Evolutionary conservation across 768 basidiomycete species (phyloP), one percentile per base, ranked within the genome.

Genomic region (Leccinellum luteum): DNA sequence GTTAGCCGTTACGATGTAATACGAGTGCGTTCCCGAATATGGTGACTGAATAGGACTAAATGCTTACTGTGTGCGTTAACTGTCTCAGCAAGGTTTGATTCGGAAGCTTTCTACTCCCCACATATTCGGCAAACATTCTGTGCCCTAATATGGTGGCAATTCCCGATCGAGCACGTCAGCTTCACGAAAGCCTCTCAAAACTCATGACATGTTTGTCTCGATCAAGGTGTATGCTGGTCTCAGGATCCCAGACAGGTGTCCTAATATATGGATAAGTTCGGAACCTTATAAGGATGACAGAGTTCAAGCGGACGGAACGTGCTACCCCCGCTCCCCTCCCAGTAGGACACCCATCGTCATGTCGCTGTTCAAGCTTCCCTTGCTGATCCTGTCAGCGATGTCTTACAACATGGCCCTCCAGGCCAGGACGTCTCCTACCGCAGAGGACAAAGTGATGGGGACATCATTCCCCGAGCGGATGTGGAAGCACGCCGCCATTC

Each of bases 391-490:
- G 4, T 64, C 63, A 9, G 54, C 63, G 0, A 6, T 51, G 2
- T 56, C 34, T 9, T 65, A 44, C 17, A 56, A 65, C 17, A 4
- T 56, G 6, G 56, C 49, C 25, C 48, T 61, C 7, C 13, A 17
- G 0, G 6, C 4, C 4, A 13, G 52, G 1, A 2, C 51, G 1
- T 12, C 34, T 3, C 23, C 30, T 12, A 8, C 49, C 7, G 17
- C 51, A 0, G 56, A 54, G 15, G 63, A 65, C n/a, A 53, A 35
- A 8, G 6, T 65, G 6, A 55, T 56, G 25, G 44, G 43, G 14
- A 34, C 48, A 9, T 48, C 59, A 6, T n/a, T 25, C 1, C 54
- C 35, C 5, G 59, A 64, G 34, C 35, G 31, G 12, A 28, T 57
- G 14, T 64, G 62, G 63, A 21, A 6, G 3, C 45, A 54, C n/a